Percentiles rank a stretch among this genome's conserved stretches.
These are phyloP conservation scores for Coleophoma eucalyptorum DNA, from an alignment of 2,329 filamentous ascomycete species.

Conservation along the genomic window DNA sequence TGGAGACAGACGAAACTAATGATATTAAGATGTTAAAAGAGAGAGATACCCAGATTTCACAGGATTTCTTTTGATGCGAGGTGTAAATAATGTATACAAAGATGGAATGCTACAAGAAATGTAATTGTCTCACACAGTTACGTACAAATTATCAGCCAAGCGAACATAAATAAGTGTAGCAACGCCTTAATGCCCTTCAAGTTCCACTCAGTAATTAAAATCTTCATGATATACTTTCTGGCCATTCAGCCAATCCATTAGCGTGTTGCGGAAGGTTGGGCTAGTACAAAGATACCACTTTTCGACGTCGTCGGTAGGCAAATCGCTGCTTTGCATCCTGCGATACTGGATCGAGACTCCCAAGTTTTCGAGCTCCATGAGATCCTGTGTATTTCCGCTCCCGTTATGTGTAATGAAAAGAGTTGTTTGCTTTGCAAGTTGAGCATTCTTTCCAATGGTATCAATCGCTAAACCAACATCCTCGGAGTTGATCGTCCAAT, in stretches of 20 bases:
- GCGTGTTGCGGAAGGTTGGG: slow-evolving; percentile 39
- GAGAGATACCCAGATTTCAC: too few relatives aligned
- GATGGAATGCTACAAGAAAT: not conserved
- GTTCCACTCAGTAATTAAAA: slow-evolving; percentile 32
- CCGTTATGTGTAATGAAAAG: slow-evolving; percentile 61
- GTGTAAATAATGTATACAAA: not conserved
- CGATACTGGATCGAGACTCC: slow-evolving; percentile 34
- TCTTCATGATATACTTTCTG: slow-evolving; percentile 44
- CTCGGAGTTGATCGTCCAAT: slow-evolving; percentile 63
- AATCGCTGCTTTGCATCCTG: slow-evolving; percentile 42
- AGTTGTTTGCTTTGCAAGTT: slow-evolving; percentile 46
- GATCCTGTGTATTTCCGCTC: slow-evolving; percentile 21
- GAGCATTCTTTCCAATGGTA: slow-evolving; percentile 46
- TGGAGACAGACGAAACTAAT: too few relatives aligned
- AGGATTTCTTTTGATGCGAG: not conserved
- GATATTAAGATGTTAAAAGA: too few relatives aligned
- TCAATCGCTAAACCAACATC: slow-evolving; percentile 64
- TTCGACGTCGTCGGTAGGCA: slow-evolving; percentile 27
- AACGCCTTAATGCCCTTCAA: not conserved
- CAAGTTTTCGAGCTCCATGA: slow-evolving; percentile 22
- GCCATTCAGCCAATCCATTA: slow-evolving; percentile 44
- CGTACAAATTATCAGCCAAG: not conserved
- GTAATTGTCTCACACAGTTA: not conserved
- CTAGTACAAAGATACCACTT: slow-evolving; percentile 60
- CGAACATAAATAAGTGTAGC: not conserved